Base-by-base conservation (phyloP, 2,329 filamentous ascomycete species). In the Calonectria crousiana region DNA sequence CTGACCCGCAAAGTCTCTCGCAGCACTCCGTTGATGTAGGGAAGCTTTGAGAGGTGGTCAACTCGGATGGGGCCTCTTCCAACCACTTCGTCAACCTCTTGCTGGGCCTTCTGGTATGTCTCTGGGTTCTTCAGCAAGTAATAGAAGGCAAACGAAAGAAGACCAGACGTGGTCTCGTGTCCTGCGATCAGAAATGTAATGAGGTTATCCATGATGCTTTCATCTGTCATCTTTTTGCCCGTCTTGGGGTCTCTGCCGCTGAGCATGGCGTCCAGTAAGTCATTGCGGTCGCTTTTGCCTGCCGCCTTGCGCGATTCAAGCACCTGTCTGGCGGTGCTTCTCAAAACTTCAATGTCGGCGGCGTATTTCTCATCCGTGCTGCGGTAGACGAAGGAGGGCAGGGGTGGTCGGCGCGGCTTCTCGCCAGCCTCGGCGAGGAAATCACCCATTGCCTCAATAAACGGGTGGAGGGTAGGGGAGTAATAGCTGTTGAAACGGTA, bases 401-500 rank as follows among this genome's bases (percentile, higher is more conserved):
- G 82, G 0, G 84, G 81, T 1, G 89, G 89, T 4, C 90, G 87
- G 67, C 84, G 84, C 11, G 87, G 82, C 41, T 91, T 87, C 16
- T 83, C 84, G 26, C 89, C 90, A 5, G 88, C 89, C 74, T 92
- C 91, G 20, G 82, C 78, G 3, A 95, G 85, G 67, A 93, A 90
- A 23, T 87, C 87, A 1, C 87, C 87, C 93, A 95, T 94, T 58
- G 92, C 90, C 65, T 87, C 82, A 44, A 95, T 87, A 78, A 95
- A 95, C 0, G 93, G 93, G 78, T 95, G 93, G 82, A 93, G 86
- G 6, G 90, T 86, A 16, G 93, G 89, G 30, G 88, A 87, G 79
- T 95, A 95, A 84, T 92, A 95, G 2, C 90, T 92, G 84, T 95
- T 95, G 87, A 95, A 95, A 16, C 93, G 90, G 74, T 88, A 92